phyloP scores from a whole-genome alignment of 495 filamentous ascomycete species.

The Monascus purpureus region DNA sequence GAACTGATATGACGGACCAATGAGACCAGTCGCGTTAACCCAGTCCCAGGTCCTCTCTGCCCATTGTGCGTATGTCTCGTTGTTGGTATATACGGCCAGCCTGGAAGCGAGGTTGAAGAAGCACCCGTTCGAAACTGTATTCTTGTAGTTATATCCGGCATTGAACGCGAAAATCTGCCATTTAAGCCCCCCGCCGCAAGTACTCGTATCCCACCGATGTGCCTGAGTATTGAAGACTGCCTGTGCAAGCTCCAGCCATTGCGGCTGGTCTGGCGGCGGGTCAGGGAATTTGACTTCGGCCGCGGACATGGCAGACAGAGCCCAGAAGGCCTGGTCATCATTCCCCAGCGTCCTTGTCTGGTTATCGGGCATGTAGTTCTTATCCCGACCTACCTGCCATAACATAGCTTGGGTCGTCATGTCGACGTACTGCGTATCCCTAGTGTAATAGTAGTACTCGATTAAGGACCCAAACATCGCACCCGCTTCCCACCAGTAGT shows the following conservation, averaged over 20 bases:
- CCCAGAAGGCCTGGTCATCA: slow-evolving; percentile 80
- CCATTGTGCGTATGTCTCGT: slow-evolving; percentile 64
- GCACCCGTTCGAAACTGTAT: slow-evolving; percentile 62
- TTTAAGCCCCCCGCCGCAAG: slow-evolving; percentile 62
- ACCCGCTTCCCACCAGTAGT: slow-evolving; percentile 63
- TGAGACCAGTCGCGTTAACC: slow-evolving; percentile 42
- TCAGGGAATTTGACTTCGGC: slow-evolving; percentile 62
- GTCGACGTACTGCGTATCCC: slow-evolving; percentile 46
- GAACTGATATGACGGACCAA: slow-evolving; percentile 35
- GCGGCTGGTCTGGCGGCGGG: slow-evolving; percentile 31
- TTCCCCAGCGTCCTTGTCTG: slow-evolving; percentile 43
- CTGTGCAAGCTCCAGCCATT: slow-evolving; percentile 48
- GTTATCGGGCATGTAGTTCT: slow-evolving; percentile 45
- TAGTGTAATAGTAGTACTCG: slow-evolving; percentile 55
- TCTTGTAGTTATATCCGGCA: slow-evolving; percentile 69
- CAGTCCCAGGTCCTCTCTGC: slow-evolving; percentile 60
- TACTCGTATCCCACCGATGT: slow-evolving; percentile 47
- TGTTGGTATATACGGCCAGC: slow-evolving; percentile 59
- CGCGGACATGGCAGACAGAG: slow-evolving; percentile 55
- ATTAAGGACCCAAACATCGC: slow-evolving; percentile 56
- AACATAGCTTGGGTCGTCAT: slow-evolving; percentile 38
- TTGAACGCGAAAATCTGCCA: slow-evolving; percentile 83
- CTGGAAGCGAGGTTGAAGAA: slow-evolving; percentile 72
- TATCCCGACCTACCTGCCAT: slow-evolving; percentile 40
- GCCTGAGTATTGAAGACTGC: slow-evolving; percentile 53